These are phyloP conservation scores for Phytopythium mirpurense DNA, from an alignment of 352 stramenopile genomes.

Conservation along the genomic window DNA sequence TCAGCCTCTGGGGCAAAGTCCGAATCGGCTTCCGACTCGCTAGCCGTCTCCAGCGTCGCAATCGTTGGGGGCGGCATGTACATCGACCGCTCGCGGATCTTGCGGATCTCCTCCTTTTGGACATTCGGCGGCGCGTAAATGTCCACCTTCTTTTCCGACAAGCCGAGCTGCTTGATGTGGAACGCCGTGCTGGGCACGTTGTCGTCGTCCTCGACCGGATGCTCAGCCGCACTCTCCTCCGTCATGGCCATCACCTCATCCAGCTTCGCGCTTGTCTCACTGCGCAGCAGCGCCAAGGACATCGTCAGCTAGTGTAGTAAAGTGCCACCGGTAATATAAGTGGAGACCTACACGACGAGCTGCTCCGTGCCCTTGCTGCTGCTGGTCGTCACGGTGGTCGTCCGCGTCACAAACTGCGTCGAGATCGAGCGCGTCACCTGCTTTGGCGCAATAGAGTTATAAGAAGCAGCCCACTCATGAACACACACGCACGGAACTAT, in stretches of 20 bases:
- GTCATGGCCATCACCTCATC: constrained; percentile 10
- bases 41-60: constrained; percentile 25
- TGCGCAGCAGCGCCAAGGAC: constrained; percentile 9
- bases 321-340: no score
- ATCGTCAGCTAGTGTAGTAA: background rate
- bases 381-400: constrained; percentile 18
- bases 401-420: constrained; percentile 22
- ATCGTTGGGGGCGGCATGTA: constrained; percentile 35
- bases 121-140: constrained; percentile 68
- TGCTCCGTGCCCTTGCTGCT: constrained; percentile 9
- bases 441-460: background rate
- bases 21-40: constrained; percentile 57
- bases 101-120: constrained; percentile 61
- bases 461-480: constrained; percentile 2
- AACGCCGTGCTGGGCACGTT: constrained; percentile 64
- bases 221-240: constrained; percentile 9
- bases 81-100: constrained; percentile 47
- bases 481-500: no score
- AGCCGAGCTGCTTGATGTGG: constrained; percentile 72
- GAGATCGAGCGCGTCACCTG: constrained; percentile 20
- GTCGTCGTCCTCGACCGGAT: constrained; percentile 16
- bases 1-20: constrained; percentile 40
- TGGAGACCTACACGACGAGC: constrained; percentile 1
- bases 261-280: constrained; percentile 17
- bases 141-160: constrained; percentile 66